A percentile compares a stretch with the other conserved stretches of the same genome.
Conservation (phyloP, 2,329 filamentous ascomycete genomes). For the Knoxdaviesia proteae region DNA sequence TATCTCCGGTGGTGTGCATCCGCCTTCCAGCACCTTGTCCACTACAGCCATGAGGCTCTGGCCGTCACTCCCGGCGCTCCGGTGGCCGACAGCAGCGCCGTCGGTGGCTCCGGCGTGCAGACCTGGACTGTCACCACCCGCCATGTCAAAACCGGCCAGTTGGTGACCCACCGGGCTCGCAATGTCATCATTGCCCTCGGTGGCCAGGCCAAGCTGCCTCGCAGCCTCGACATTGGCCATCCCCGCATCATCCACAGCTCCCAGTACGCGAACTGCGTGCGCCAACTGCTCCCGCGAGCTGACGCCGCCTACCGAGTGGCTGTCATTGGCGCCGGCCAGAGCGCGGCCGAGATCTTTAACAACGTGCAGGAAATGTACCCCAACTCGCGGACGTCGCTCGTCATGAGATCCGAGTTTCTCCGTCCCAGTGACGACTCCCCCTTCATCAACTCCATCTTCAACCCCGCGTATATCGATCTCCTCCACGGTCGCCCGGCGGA, state of each 20-base stretch:
- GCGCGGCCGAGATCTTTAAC: conserved; percentile 86
- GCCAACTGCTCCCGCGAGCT: conserved; percentile 34
- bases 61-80: conserved; percentile 41
- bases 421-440: conserved; percentile 88
- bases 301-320: conserved; percentile 47
- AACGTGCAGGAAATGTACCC: conserved; percentile 69
- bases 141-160: conserved; percentile 34
- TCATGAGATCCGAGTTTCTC: conserved; percentile 69
- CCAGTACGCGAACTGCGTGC: conserved; percentile 50
- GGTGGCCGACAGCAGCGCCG: conserved; percentile 10
- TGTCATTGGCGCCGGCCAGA: conserved; percentile 77
- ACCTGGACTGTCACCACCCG: conserved; percentile 48
- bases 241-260: conserved; percentile 73
- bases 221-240: conserved; percentile 45
- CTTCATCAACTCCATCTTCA: conserved; percentile 94
- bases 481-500: conserved; percentile 48
- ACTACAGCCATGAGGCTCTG: conserved; percentile 60
- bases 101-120: conserved; percentile 21
- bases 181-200: conserved; percentile 43
- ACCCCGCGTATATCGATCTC: conserved; percentile 62
- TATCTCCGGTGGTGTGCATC: conserved; percentile 85
- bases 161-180: conserved; percentile 32
- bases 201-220: conserved; percentile 48
- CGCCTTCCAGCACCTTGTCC: conserved; percentile 52
- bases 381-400: conserved; percentile 53